Percentiles rank a stretch among this genome's conserved stretches.
These are phyloP conservation scores for Auricularia heimuer DNA, from an alignment of 768 basidiomycete species.

Conservation along the genomic window DNA sequence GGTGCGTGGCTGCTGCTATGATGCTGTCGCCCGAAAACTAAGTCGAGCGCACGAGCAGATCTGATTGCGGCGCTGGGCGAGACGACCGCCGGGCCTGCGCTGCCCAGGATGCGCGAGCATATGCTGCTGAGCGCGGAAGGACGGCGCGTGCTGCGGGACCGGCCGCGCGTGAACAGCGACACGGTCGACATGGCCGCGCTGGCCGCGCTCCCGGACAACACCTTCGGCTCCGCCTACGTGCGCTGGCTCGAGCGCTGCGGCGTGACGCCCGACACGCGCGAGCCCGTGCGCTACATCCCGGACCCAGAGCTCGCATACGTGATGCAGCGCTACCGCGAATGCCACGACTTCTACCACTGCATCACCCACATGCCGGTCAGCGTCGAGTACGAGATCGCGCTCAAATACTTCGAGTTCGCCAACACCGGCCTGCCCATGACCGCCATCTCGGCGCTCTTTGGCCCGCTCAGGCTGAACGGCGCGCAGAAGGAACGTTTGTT, in stretches of 20 bases:
- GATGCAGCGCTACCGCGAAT: conserved; percentile 96
- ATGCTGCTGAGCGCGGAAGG: conserved; percentile 81
- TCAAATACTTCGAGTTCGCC: conserved; percentile 90
- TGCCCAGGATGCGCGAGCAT: conserved; percentile 62
- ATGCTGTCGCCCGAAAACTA: background rate
- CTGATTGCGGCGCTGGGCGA: conserved; percentile 94
- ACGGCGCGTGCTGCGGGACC: conserved; percentile 67
- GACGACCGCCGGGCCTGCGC: conserved; percentile 73
- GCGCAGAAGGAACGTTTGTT: conserved; percentile 49
- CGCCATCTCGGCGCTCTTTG: conserved; percentile 66
- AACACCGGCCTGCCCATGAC: conserved; percentile 89
- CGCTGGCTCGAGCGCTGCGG: conserved; percentile 84
- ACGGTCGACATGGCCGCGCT: conserved; percentile 68
- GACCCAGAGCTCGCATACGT: conserved; percentile 96
- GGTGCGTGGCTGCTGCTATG: conserved; percentile 34
- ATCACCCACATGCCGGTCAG: conserved; percentile 81
- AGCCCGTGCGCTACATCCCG: conserved; percentile 82
- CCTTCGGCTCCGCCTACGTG: conserved; percentile 77
- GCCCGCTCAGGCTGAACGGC: conserved; percentile 58
- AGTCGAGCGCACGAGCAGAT: conserved; percentile 38
- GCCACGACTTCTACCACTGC: conserved; percentile 96
- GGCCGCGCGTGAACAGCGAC: conserved; percentile 69
- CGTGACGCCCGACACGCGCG: conserved; percentile 88
- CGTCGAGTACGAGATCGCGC: conserved; percentile 82
- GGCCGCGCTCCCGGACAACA: conserved; percentile 59